phyloP scores from a whole-genome alignment of 257 asterid species.

The Striga asiatica region DNA sequence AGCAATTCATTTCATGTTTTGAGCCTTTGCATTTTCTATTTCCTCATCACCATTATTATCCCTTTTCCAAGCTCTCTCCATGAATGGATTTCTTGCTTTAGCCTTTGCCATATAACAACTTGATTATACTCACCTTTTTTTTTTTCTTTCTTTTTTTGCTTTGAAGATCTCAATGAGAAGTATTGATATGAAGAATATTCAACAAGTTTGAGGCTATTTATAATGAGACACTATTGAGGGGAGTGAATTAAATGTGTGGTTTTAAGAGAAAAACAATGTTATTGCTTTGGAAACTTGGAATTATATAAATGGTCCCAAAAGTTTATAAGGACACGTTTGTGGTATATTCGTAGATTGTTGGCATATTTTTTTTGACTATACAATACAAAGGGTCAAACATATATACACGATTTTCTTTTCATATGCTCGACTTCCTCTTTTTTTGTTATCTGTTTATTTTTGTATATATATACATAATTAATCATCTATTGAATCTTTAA shows the following conservation, averaged over 20 bases:
- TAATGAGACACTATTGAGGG: neutral
- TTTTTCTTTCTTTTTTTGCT: conserved; percentile 13
- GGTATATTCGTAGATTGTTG: too few species aligned
- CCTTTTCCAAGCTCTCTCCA: conserved; percentile 16
- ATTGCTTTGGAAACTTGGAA: too few species aligned
- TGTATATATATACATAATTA: too few species aligned
- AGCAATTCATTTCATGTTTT: neutral
- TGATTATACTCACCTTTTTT: conserved; percentile 40
- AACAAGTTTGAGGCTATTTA: neutral
- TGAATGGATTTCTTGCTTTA: conserved; percentile 29
- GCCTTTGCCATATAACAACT: too few species aligned
- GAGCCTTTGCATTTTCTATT: conserved; percentile 16
- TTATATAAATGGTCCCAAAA: neutral
- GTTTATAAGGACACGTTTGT: too few species aligned
- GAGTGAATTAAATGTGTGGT: neutral
- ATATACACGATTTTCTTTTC: too few species aligned
- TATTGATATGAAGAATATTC: neutral
- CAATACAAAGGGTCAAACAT: too few species aligned
- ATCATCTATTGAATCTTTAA: too few species aligned
- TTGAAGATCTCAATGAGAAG: neutral
- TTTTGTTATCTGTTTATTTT: too few species aligned
- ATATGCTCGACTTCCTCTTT: too few species aligned
- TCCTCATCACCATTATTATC: conserved; percentile 15
- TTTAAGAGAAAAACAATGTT: too few species aligned
- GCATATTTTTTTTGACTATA: too few species aligned